These are phyloP conservation scores for Stygiomarasmius scandens DNA, from an alignment of 1,284 basidiomycete species.

Conservation along the genomic window DNA sequence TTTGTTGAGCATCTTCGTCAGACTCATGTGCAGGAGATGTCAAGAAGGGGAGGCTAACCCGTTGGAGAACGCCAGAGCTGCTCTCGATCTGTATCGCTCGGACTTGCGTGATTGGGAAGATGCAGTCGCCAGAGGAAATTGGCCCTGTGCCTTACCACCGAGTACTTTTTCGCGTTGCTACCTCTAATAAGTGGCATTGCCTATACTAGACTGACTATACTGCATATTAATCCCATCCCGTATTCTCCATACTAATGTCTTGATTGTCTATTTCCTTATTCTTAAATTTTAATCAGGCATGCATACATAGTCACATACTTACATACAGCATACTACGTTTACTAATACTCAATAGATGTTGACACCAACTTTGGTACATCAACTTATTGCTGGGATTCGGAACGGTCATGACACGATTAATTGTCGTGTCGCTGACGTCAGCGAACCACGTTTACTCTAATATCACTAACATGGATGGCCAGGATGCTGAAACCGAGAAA, in stretches of 20 bases:
- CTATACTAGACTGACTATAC: neutral
- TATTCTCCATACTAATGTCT: no score
- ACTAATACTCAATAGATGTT: no score
- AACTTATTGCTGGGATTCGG: no score
- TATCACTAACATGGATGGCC: no score
- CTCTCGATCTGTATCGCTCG: conserved; percentile 76
- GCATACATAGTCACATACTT: no score
- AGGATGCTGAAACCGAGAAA: conserved; percentile 38
- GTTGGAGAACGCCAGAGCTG: conserved; percentile 78
- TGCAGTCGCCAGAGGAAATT: conserved; percentile 60
- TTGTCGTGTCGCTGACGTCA: neutral
- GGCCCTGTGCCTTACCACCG: conserved; percentile 78
- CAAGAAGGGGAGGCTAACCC: conserved; percentile 71
- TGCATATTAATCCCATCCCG: no score
- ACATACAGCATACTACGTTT: no score
- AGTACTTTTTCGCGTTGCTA: conserved; percentile 80
- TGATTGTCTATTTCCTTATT: neutral
- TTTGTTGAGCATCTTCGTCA: no score
- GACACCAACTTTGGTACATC: no score
- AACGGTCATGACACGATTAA: no score
- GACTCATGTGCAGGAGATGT: conserved; percentile 75
- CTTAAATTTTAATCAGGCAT: neutral
- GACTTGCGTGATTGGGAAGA: conserved; percentile 66
- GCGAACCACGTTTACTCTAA: no score
- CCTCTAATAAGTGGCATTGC: conserved; percentile 34